These are phyloP conservation scores for Aureobasidium mangrovei DNA, from an alignment of 2,329 filamentous ascomycete species.

Conservation along the genomic window DNA sequence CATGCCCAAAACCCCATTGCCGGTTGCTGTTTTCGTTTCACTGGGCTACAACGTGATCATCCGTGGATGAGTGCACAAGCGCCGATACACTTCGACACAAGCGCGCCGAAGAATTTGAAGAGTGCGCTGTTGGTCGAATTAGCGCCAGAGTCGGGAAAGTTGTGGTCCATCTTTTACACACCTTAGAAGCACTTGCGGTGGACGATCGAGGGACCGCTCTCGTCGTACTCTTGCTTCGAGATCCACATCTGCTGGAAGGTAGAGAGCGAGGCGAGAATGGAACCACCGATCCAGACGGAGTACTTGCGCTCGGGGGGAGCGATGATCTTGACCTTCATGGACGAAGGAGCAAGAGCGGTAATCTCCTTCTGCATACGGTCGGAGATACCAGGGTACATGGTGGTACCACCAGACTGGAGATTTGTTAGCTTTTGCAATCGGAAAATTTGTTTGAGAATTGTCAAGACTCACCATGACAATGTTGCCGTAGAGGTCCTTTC, in stretches of 20 bases:
- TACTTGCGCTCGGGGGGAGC: slow-evolving; percentile 99
- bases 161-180: not conserved
- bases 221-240: slow-evolving; percentile 99
- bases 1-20: slow-evolving; percentile 12
- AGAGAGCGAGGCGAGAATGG: slow-evolving; percentile 96
- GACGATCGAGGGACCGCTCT: slow-evolving; percentile 97
- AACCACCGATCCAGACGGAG: slow-evolving; percentile 99
- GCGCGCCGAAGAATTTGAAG: slow-evolving; percentile 7
- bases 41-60: slow-evolving; percentile 12
- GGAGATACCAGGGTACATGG: slow-evolving; percentile 99
- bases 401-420: slow-evolving; percentile 92
- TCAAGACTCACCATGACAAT: slow-evolving; percentile 88
- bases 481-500: slow-evolving; percentile 99
- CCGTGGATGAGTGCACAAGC: slow-evolving; percentile 4
- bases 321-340: slow-evolving; percentile 99
- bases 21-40: slow-evolving; percentile 12
- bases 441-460: slow-evolving; percentile 7
- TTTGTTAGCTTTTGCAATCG: slow-evolving; percentile 27
- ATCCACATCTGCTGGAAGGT: slow-evolving; percentile 99
- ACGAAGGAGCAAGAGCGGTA: slow-evolving; percentile 95
- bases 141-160: not conserved
- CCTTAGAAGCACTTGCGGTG: slow-evolving; percentile 99
- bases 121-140: slow-evolving; percentile 1
- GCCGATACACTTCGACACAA: slow-evolving; percentile 7
- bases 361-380: slow-evolving; percentile 99